Conservation (phyloP, 2,329 filamentous ascomycete genomes). For the Pyrenophora teres region DNA sequence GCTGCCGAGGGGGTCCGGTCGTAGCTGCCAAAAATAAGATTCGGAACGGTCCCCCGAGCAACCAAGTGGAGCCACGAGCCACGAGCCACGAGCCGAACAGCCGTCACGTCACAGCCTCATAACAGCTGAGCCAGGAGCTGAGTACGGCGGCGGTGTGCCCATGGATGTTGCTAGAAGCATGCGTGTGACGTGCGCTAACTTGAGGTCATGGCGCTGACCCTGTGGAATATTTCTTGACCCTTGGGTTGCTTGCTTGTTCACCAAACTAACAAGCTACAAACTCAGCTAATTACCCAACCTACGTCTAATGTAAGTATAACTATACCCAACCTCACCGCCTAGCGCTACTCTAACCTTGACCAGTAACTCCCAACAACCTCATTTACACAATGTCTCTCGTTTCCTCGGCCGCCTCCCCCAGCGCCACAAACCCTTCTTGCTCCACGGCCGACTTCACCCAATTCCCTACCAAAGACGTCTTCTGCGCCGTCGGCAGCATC, state of each 20-base stretch:
- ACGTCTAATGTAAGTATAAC: not conserved
- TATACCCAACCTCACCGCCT: not conserved
- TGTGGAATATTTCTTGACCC: slow-evolving; percentile 2
- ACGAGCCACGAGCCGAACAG: slow-evolving; percentile 2
- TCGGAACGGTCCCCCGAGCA: slow-evolving; percentile 19
- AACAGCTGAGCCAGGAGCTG: slow-evolving; percentile 1
- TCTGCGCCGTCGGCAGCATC: slow-evolving; percentile 36
- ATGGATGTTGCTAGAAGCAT: slow-evolving; percentile 5
- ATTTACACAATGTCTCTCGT: slow-evolving; percentile 21
- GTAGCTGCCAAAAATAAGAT: slow-evolving; percentile 23
- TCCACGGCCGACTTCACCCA: slow-evolving; percentile 28
- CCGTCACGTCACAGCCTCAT: slow-evolving; percentile 6
- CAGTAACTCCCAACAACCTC: not conserved
- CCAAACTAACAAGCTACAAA: not conserved
- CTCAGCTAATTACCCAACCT: not conserved
- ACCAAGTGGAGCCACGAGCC: slow-evolving; percentile 22
- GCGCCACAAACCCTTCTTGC: slow-evolving; percentile 27
- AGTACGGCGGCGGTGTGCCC: not conserved
- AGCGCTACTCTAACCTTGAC: not conserved
- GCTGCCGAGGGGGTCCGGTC: slow-evolving; percentile 9
- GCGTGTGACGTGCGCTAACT: slow-evolving; percentile 9
- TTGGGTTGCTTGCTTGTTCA: not conserved
- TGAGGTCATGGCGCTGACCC: not conserved
- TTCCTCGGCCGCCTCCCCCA: slow-evolving; percentile 23
- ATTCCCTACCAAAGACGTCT: slow-evolving; percentile 35